Evolutionary conservation across 371 early-diverging fungal species (phyloP).

Genomic region (Mucor racemosus): DNA sequence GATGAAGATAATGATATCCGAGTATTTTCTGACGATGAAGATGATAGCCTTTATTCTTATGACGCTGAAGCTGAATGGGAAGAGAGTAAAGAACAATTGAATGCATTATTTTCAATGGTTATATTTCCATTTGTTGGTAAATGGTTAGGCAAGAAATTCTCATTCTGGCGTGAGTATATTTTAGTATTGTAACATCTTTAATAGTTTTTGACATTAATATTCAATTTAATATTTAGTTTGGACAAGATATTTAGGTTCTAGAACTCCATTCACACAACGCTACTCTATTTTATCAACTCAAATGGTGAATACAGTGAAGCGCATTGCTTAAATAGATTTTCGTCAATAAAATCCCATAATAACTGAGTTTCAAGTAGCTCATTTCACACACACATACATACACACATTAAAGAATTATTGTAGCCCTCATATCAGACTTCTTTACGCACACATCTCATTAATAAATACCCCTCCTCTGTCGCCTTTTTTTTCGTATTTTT

Average conservation of each 20-base stretch:
- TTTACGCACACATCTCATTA: conserved; percentile 1
- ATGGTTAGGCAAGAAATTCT: conserved; percentile 63
- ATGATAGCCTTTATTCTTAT: conserved; percentile 35
- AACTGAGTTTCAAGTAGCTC: neutral
- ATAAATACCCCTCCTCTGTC: conserved; percentile 3
- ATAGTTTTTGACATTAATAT: neutral
- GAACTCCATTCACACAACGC: conserved; percentile 15
- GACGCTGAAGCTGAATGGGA: conserved; percentile 70
- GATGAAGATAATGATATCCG: conserved; percentile 35
- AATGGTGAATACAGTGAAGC: conserved; percentile 22
- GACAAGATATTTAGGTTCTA: conserved; percentile 18
- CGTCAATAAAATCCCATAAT: neutral
- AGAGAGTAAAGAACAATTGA: conserved; percentile 63
- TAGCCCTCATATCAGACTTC: neutral
- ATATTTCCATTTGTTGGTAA: conserved; percentile 64
- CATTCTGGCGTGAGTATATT: conserved; percentile 57
- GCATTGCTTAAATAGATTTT: conserved; percentile 13
- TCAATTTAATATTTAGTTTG: conserved; percentile 10
- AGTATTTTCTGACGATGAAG: conserved; percentile 20
- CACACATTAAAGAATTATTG: neutral
- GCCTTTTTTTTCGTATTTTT: neutral
- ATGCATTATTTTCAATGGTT: conserved; percentile 60
- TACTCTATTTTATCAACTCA: conserved; percentile 10
- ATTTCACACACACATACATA: neutral
- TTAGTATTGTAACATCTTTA: too few species aligned